A percentile compares a stretch with the other conserved stretches of the same genome.
phyloP scores from a whole-genome alignment of 495 filamentous ascomycete genomes.

The Rusavskia elegans region DNA sequence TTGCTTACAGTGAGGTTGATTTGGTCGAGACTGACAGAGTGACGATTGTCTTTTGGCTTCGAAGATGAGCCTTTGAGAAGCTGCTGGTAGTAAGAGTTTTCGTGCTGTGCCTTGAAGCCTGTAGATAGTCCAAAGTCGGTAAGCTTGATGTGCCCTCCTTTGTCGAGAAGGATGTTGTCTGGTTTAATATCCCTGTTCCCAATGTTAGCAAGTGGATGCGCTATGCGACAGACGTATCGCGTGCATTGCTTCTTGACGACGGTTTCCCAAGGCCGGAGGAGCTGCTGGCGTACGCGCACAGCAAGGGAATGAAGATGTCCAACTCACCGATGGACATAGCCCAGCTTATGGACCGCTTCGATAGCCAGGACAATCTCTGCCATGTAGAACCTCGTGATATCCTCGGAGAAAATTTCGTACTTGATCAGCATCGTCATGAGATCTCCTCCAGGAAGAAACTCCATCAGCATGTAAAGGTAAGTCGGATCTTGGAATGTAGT shows the following conservation, averaged over 20 bases:
- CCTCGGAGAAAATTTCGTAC: slow-evolving; percentile 98
- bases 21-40: slow-evolving; percentile 83
- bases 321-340: slow-evolving; percentile 91
- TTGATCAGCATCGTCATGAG: slow-evolving; percentile 99
- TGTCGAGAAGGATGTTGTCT: slow-evolving; percentile 93
- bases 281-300: too few relatives aligned
- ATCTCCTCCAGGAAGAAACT: slow-evolving; percentile 95
- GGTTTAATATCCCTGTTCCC: slow-evolving; percentile 84
- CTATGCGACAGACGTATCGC: too few relatives aligned
- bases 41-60: slow-evolving; percentile 49
- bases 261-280: too few relatives aligned
- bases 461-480: slow-evolving; percentile 98
- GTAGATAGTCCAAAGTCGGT: slow-evolving; percentile 98
- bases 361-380: slow-evolving; percentile 95
- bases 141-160: slow-evolving; percentile 91
- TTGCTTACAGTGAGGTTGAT: slow-evolving; percentile 98
- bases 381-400: slow-evolving; percentile 98
- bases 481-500: slow-evolving; percentile 93
- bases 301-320: neutral
- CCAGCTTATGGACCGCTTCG: slow-evolving; percentile 92
- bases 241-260: too few relatives aligned
- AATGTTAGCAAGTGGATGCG: slow-evolving; percentile 8
- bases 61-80: slow-evolving; percentile 76
- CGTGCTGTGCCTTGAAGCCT: slow-evolving; percentile 92
- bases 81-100: slow-evolving; percentile 95